These are phyloP conservation scores for Ophiocordyceps robertsii DNA, from an alignment of 2,329 filamentous ascomycete genomes.

Conservation along the genomic window DNA sequence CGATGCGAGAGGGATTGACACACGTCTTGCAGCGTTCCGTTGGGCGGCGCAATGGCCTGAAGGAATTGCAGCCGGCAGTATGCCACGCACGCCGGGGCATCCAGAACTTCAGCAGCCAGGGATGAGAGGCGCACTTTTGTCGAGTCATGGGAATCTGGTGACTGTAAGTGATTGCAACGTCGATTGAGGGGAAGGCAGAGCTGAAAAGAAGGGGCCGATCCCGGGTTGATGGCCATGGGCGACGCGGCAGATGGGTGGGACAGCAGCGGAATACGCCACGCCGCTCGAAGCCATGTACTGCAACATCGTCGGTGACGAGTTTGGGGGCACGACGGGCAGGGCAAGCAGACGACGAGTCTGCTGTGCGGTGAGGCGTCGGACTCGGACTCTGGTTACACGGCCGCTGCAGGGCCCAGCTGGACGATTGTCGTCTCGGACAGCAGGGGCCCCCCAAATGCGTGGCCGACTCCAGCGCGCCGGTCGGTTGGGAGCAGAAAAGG, in stretches of 20 bases:
- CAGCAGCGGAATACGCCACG: not conserved
- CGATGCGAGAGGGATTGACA: not conserved
- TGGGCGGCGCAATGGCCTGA: not conserved
- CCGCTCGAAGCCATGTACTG: not conserved
- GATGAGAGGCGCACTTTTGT: not conserved
- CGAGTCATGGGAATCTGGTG: not conserved
- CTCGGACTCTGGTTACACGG: slow-evolving; percentile 9
- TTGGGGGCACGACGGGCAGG: not conserved
- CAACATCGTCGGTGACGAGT: not conserved
- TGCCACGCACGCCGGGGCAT: not conserved
- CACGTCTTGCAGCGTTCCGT: not conserved
- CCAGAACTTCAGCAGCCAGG: not conserved
- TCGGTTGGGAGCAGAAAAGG: too few species aligned
- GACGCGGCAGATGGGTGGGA: not conserved
- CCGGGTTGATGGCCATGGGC: not conserved
- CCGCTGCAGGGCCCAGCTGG: slow-evolving; percentile 13
- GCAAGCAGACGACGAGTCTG: not conserved
- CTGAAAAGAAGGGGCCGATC: not conserved
- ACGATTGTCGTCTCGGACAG: not conserved
- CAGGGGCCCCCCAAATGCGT: not conserved
- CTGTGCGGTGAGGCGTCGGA: not conserved
- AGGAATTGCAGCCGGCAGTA: not conserved
- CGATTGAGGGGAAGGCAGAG: not conserved
- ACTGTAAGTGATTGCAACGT: not conserved
- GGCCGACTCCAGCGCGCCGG: too few species aligned